phyloP scores from a whole-genome alignment of 2,329 filamentous ascomycete species.

The Fusarium tanahbumbuense region DNA sequence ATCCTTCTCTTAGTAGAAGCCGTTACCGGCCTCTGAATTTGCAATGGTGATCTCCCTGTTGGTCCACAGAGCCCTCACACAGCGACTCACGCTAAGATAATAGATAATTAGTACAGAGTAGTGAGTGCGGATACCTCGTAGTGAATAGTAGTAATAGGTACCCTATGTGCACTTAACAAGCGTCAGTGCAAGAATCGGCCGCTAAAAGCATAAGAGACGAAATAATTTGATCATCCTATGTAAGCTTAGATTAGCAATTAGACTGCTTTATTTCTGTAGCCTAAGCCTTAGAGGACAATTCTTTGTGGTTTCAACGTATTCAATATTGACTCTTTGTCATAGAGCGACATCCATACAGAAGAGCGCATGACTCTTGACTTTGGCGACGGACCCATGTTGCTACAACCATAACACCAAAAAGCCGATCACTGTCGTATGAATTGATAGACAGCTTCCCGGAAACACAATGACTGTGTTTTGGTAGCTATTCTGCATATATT shows the following conservation, averaged over 20 bases:
- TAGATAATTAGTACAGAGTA: not conserved
- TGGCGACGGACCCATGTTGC: not conserved
- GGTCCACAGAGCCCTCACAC: slow-evolving; percentile 14
- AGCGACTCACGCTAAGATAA: not conserved
- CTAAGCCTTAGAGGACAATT: not conserved
- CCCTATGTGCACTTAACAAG: not conserved
- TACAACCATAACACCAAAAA: not conserved
- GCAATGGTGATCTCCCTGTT: slow-evolving; percentile 36
- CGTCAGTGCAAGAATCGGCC: not conserved
- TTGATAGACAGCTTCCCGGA: not conserved
- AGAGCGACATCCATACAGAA: too few relatives aligned
- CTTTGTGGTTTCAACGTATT: not conserved
- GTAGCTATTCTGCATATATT: not conserved
- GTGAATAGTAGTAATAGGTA: too few relatives aligned
- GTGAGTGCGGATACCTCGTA: not conserved
- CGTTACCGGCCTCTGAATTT: slow-evolving; percentile 37
- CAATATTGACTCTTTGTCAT: not conserved
- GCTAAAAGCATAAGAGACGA: not conserved
- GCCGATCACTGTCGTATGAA: not conserved
- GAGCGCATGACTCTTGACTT: not conserved
- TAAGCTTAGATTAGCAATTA: not conserved
- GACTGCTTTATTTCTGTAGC: not conserved
- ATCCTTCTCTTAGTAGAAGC: not conserved
- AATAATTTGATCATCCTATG: not conserved
- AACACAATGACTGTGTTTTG: not conserved